These are phyloP conservation scores for Phaffia tasmanica DNA, from an alignment of 768 basidiomycete genomes.

Conservation along the genomic window DNA sequence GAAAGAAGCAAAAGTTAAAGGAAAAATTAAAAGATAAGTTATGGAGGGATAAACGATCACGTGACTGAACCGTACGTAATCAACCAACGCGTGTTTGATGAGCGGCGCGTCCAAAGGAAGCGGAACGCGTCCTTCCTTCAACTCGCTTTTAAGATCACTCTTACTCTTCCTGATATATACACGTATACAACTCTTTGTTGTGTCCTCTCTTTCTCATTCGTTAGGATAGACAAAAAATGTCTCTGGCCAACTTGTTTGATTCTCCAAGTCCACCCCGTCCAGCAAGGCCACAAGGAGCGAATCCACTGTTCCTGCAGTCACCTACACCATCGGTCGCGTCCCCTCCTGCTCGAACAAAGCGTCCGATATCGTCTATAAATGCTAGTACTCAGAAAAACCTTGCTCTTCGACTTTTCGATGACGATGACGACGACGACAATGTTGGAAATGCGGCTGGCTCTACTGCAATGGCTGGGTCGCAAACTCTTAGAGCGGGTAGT, in stretches of 20 bases:
- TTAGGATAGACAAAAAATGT: too few species aligned
- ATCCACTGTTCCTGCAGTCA: constrained; percentile 12
- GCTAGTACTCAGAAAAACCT: background rate
- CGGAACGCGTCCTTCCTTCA: too few species aligned
- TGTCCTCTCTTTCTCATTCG: too few species aligned
- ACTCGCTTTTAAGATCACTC: too few species aligned
- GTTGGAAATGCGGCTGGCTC: background rate
- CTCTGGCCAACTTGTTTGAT: constrained; percentile 32
- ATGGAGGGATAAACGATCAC: too few species aligned
- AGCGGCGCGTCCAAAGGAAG: too few species aligned
- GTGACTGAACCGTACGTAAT: too few species aligned
- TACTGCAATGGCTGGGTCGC: constrained; percentile 19
- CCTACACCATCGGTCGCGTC: constrained; percentile 25
- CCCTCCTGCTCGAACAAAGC: constrained; percentile 3
- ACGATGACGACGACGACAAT: constrained; percentile 1
- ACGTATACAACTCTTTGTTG: too few species aligned
- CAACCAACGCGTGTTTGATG: too few species aligned
- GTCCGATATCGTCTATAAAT: background rate
- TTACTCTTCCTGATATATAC: too few species aligned
- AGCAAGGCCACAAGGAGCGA: constrained; percentile 13
- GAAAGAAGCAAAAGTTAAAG: too few species aligned
- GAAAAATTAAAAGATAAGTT: too few species aligned
- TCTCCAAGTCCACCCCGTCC: constrained; percentile 31
- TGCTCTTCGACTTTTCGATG: constrained; percentile 4
- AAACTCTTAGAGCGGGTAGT: constrained; percentile 10